Conservation (phyloP, 148 eudicot genomes). For the Camellia granthamiana region DNA sequence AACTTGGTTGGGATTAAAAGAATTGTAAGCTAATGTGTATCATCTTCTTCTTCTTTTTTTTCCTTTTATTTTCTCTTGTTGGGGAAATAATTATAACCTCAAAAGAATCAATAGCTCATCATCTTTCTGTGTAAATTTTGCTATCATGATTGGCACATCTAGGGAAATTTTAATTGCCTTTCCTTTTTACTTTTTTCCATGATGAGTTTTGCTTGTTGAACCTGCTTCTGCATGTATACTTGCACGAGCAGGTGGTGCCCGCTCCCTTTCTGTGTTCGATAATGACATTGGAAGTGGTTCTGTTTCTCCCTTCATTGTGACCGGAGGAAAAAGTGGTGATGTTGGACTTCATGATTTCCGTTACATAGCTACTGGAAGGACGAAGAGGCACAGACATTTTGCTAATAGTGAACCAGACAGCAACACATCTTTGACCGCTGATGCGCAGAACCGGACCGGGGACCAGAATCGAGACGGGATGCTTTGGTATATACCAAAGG, state of each 20-base stretch:
- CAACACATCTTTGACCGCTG: conserved; percentile 47
- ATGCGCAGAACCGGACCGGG: conserved; percentile 53
- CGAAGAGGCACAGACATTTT: conserved; percentile 64
- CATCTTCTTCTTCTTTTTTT: not conserved
- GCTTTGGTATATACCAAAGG: conserved; percentile 99
- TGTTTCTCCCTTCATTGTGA: conserved; percentile 86
- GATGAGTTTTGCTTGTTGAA: not conserved
- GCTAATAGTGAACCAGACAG: conserved; percentile 47
- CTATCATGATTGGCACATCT: not conserved
- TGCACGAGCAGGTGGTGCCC: conserved; percentile 72
- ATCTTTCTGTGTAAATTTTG: conserved; percentile 6
- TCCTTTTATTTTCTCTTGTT: not conserved
- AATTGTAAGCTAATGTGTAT: not conserved
- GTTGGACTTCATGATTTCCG: conserved; percentile 99
- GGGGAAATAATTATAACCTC: not conserved
- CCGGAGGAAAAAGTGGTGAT: conserved; percentile 95
- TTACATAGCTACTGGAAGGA: conserved; percentile 95
- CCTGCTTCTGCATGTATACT: not conserved
- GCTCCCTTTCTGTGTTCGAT: conserved; percentile 86
- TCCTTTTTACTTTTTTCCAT: conserved; percentile 9
- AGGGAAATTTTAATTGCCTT: not conserved
- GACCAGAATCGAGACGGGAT: conserved; percentile 93
- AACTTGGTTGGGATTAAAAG: not conserved
- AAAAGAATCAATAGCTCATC: not conserved
- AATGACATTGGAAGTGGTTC: conserved; percentile 95